Percentiles rank a stretch among this genome's conserved stretches.
Evolutionary conservation across 1,284 basidiomycete genomes (phyloP).

Genomic region (Ustilago sp.): DNA sequence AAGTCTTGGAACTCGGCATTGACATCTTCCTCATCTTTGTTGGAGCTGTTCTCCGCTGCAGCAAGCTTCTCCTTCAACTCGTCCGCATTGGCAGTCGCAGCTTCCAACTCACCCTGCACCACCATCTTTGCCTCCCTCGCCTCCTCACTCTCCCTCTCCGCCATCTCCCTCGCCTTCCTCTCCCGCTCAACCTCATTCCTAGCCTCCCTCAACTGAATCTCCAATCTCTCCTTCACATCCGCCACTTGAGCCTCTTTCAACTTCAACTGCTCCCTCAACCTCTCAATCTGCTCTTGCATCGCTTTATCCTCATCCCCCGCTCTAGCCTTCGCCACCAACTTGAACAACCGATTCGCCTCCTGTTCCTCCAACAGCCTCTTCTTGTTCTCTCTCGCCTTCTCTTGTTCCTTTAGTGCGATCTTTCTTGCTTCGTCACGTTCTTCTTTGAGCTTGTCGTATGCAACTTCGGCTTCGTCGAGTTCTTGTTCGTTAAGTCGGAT

Average conservation of each 20-base stretch:
- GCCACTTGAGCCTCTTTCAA: conserved; percentile 28
- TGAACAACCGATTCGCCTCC: conserved; percentile 51
- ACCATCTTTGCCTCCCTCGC: conserved; percentile 9
- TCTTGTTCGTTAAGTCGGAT: conserved; percentile 49
- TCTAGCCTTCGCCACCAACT: conserved; percentile 43
- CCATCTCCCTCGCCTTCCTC: conserved; percentile 2
- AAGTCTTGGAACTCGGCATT: conserved; percentile 38
- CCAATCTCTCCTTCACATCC: conserved; percentile 16
- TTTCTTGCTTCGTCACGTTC: conserved; percentile 53
- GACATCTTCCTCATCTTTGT: conserved; percentile 33
- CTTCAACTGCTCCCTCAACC: conserved; percentile 26
- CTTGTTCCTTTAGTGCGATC: conserved; percentile 46
- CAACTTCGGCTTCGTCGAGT: conserved; percentile 46
- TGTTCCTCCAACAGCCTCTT: conserved; percentile 35
- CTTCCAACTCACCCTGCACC: conserved; percentile 17
- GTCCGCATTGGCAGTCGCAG: conserved; percentile 10
- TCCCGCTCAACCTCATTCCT: conserved; percentile 13
- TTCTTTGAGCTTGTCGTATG: conserved; percentile 42
- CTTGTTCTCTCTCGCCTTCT: conserved; percentile 41
- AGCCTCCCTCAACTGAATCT: conserved; percentile 24
- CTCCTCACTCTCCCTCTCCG: conserved; percentile 3
- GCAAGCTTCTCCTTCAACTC: conserved; percentile 28
- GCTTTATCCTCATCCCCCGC: conserved; percentile 32
- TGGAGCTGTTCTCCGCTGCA: background rate
- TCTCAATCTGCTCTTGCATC: conserved; percentile 38